Evolutionary conservation across 306 rosid species (phyloP).

Genomic region (Ceratonia siliqua): DNA sequence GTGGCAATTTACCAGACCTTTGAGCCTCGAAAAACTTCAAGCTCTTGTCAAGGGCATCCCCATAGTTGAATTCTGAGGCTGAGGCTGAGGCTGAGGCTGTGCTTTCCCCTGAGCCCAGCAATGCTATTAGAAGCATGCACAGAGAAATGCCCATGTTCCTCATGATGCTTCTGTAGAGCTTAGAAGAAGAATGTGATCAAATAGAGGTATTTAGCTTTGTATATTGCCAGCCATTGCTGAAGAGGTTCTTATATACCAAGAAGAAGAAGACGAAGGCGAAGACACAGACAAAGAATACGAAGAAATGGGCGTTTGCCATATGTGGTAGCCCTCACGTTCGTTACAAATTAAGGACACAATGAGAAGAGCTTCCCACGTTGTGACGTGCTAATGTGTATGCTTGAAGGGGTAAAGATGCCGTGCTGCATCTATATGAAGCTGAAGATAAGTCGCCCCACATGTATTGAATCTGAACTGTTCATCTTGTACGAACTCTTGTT

Average conservation of each 20-base stretch:
- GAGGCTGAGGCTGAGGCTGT: slow-evolving; percentile 21
- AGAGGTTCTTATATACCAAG: not conserved
- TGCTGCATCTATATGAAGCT: slow-evolving; percentile 19
- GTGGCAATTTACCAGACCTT: slow-evolving; percentile 71
- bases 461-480: slow-evolving; percentile 28
- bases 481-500: not conserved
- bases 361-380: slow-evolving; percentile 68
- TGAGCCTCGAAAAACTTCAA: slow-evolving; percentile 85
- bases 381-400: slow-evolving; percentile 35
- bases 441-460: not conserved
- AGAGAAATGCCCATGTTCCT: slow-evolving; percentile 41
- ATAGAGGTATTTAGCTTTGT: not conserved
- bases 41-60: slow-evolving; percentile 74
- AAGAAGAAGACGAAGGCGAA: not conserved
- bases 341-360: slow-evolving; percentile 7
- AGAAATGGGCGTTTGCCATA: not conserved
- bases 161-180: slow-evolving; percentile 16
- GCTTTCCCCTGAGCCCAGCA: slow-evolving; percentile 32
- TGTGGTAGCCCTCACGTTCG: slow-evolving; percentile 61
- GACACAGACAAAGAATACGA: no score
- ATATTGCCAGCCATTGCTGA: not conserved
- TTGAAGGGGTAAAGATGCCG: not conserved
- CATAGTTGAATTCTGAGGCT: slow-evolving; percentile 50
- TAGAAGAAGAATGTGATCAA: no score
- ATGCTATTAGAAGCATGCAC: slow-evolving; percentile 33